Evolutionary conservation across 164 flowering plant genomes (phyloP), one percentile per base, ranked within the genome.

Genomic region (Paratinospora sagittata): DNA sequence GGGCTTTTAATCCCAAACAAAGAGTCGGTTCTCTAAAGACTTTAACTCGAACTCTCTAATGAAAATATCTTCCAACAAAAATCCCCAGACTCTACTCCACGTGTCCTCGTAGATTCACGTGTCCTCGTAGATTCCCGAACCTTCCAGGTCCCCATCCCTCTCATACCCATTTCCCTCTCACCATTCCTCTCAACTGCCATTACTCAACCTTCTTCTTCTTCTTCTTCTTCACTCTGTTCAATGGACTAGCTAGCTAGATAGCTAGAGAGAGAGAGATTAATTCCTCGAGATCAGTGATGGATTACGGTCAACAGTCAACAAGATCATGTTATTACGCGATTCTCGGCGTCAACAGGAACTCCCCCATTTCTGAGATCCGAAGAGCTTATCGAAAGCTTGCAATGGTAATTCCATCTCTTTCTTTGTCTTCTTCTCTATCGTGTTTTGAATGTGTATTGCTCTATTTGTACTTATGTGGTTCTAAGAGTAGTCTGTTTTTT

Each of bases 351-450:
- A 43, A 27, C 8, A 27, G 37, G 45, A 45, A 62, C 16, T 74
- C 81, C 11, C 78, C 83, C 0, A 0, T 43, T 2, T 21, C 69
- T 16, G 76, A 81, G 21, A 81, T 81, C 33, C 75, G 79, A 45
- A 70, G 69, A 23, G 81, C 83, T 27, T 81, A 78, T 61, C 62
- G 76, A 27, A 81, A 78, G 73, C 79, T 78, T 23, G 83, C 83
- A 1, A 73, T 76, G 81, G 83, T 81, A 70, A 16, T 2, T 27
- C 16, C 27, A 0, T 30, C 67, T 37, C 47, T 67, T 49, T 33
- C 26, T 47, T 34, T 49, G 19, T 69, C 23, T 41, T 45, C 63
- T n/a, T 61, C 30, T 27, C 16, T 0, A 6, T 1, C 33, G 12
- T 62, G 9, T 26, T 23, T 62, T 12, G 12, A 41, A 10, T 43